Evolutionary conservation across 108 stramenopile genomes (phyloP), one percentile per base, ranked within the genome.

Genomic region (Pseudonitzschia multistriata): DNA sequence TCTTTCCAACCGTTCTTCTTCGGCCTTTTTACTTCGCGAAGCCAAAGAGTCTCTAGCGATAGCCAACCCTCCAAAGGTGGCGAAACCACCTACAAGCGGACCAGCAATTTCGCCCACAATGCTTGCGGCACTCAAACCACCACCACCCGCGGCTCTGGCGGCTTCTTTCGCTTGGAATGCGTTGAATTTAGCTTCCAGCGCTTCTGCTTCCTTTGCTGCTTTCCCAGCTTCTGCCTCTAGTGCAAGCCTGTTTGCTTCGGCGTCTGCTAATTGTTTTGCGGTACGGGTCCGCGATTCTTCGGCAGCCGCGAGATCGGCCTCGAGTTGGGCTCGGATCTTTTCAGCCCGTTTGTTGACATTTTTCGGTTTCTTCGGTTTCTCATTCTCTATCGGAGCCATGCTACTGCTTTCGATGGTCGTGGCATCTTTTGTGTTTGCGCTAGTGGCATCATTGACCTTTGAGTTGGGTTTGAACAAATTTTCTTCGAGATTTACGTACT

Each of bases 231-330:
- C 14, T 34, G 57, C 57, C 11, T 33, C 57, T n/a, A 59, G 19
- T 25, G 31, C 57, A 5, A 5, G 35, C n/a, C 57, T 33, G 4
- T 17, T 34, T 14, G 31, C 57, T 34, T 59, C 57, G 34, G 57
- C 57, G 2, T 59, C 57, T 59, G 57, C 31, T 33, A 59, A 59
- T 59, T 59, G 57, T 59, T 59, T 30, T 29, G 57, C 57, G 3
- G 57, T 29, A 14, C 57, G 57, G 35, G 28, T 17, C n/a, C 35
- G n/a, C 0, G 57, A 59, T 59, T 59, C 57, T 59, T 59, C 33
- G 33, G 57, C 57, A 10, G 57, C 57, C 14, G 57, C 29, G 3
- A 59, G 57, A 37, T 59, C 57, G 31, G 57, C 57, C 29, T 59
- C 57, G 29, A 59, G 57, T 59, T 59, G 29, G 29, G 57, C 57